Percentiles rank a stretch among this genome's conserved stretches.
Conservation (phyloP, 129 eudicot species). For the Centaurea solstitialis region DNA sequence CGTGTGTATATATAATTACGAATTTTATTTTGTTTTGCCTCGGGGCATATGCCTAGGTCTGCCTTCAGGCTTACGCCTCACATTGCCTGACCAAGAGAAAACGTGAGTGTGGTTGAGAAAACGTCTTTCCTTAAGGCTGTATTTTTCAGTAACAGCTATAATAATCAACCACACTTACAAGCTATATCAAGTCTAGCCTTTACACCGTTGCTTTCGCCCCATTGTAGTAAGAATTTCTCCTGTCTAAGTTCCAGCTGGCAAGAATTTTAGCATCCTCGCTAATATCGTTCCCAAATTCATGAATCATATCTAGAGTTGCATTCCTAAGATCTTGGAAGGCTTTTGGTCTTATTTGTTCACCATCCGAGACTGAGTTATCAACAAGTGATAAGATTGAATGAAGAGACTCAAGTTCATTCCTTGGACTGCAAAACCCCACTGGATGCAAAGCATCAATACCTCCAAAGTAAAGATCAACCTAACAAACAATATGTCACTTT, state of each 20-base stretch:
- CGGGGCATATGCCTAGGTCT: too few relatives aligned
- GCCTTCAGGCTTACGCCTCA: too few relatives aligned
- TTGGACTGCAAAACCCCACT: conserved; percentile 49
- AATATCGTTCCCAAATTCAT: conserved; percentile 39
- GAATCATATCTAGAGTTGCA: conserved; percentile 48
- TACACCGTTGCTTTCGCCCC: conserved; percentile 74
- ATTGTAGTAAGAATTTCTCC: conserved; percentile 64
- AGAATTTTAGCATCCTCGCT: conserved; percentile 44
- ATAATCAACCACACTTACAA: conserved; percentile 43
- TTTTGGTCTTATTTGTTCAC: conserved; percentile 18
- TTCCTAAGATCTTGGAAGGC: conserved; percentile 41
- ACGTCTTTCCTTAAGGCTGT: too few relatives aligned
- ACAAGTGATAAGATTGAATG: conserved; percentile 47
- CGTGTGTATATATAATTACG: too few relatives aligned
- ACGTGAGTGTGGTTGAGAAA: too few relatives aligned
- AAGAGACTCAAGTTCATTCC: conserved; percentile 79
- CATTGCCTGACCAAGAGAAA: too few relatives aligned
- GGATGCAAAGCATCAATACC: conserved; percentile 38
- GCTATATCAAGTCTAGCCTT: conserved; percentile 59
- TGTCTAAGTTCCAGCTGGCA: conserved; percentile 38
- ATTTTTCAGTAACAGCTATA: neutral
- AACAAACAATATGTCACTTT: conserved; percentile 21
- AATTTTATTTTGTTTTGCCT: too few relatives aligned
- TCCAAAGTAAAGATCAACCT: conserved; percentile 83
- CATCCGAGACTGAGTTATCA: conserved; percentile 27